These are phyloP conservation scores for Aspergillus puulaauensis DNA, from an alignment of 2,329 filamentous ascomycete genomes.

Conservation along the genomic window DNA sequence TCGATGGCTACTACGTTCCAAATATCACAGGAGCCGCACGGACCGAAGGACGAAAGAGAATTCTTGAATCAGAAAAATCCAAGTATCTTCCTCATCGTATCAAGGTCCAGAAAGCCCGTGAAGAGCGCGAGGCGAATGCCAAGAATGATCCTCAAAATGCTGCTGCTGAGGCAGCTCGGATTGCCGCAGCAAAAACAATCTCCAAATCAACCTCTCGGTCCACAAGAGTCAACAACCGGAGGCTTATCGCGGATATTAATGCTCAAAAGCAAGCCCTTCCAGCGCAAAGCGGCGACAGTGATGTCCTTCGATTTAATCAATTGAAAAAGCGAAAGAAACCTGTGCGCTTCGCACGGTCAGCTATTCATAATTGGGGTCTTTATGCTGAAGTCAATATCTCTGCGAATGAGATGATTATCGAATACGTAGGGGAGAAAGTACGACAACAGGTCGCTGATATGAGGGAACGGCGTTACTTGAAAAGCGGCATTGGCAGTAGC, in stretches of 20 bases:
- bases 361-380: constrained; percentile 97
- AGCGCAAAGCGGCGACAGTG: constrained; percentile 74
- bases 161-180: constrained; percentile 68
- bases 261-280: constrained; percentile 78
- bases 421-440: constrained; percentile 97
- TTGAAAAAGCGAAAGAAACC: constrained; percentile 99
- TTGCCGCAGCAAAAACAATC: constrained; percentile 75
- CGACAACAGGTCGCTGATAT: constrained; percentile 97
- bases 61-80: constrained; percentile 94
- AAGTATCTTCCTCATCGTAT: constrained; percentile 98
- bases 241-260: constrained; percentile 90
- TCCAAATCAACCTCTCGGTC: constrained; percentile 89
- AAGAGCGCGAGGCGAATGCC: constrained; percentile 77
- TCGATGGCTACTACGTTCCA: constrained; percentile 74
- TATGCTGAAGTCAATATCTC: constrained; percentile 97
- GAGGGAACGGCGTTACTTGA: constrained; percentile 85
- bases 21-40: constrained; percentile 83
- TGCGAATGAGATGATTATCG: constrained; percentile 99
- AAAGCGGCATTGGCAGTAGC: constrained; percentile 94
- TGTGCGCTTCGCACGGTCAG: constrained; percentile 94
- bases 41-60: constrained; percentile 92
- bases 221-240: constrained; percentile 92
- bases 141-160: constrained; percentile 64
- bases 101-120: constrained; percentile 86
- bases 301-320: constrained; percentile 96